These are phyloP conservation scores for Thinopyrum obtusiflorum DNA, from an alignment of 202 grass and related monocot genomes.

Conservation along the genomic window DNA sequence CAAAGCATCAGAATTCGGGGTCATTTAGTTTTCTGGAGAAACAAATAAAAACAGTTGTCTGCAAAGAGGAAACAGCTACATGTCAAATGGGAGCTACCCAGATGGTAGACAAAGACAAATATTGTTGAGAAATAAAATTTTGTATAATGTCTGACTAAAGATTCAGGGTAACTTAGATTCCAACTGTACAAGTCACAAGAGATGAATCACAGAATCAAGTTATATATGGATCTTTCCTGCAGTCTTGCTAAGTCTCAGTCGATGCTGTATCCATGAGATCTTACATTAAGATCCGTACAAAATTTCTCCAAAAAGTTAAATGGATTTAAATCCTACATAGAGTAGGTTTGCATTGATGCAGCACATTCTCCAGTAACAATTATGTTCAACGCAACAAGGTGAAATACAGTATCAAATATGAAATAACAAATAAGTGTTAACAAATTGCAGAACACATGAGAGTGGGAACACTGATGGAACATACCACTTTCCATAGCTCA, in stretches of 20 bases:
- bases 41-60: not conserved
- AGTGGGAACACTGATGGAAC: conserved; percentile 4
- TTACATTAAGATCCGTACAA: no score
- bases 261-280: no score
- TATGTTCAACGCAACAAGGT: conserved; percentile 4
- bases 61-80: conserved; percentile 10
- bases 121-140: not conserved
- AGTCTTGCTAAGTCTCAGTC: no score
- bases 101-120: not conserved
- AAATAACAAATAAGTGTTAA: not conserved
- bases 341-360: not conserved
- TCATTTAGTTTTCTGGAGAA: not conserved
- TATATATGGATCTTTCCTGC: not conserved
- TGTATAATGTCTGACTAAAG: not conserved
- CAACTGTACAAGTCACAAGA: not conserved
- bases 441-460: conserved; percentile 9
- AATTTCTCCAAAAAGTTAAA: not conserved
- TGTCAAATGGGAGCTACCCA: no score
- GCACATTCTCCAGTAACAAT: conserved; percentile 12
- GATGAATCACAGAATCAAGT: conserved; percentile 3
- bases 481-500: conserved; percentile 6
- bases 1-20: not conserved
- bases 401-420: not conserved
- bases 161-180: conserved; percentile 5
- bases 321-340: conserved; percentile 1